Percentiles rank a stretch among this genome's conserved stretches.
phyloP scores from a whole-genome alignment of 2,329 filamentous ascomycete species.

The Sclerotinia sclerotiorum region DNA sequence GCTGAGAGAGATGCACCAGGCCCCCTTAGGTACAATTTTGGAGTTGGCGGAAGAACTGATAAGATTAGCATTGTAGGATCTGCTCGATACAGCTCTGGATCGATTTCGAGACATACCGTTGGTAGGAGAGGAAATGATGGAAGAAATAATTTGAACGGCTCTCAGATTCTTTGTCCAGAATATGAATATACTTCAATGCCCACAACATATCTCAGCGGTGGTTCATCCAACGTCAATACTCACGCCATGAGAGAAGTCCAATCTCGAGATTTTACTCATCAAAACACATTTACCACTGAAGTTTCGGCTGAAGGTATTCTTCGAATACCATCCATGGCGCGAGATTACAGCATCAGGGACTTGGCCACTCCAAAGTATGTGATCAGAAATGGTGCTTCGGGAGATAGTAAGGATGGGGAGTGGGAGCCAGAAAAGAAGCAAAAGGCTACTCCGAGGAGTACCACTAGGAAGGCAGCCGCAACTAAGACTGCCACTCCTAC shows the following conservation, averaged over 20 bases:
- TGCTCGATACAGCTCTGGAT: neutral
- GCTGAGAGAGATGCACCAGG: neutral
- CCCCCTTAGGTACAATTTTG: neutral
- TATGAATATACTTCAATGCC: neutral
- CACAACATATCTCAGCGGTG: neutral
- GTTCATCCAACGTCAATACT: neutral
- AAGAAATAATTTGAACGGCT: neutral
- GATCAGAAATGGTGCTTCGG: neutral
- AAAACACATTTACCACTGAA: neutral
- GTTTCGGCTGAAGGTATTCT: too few relatives aligned
- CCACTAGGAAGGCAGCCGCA: neutral
- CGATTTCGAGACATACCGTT: neutral
- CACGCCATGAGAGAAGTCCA: neutral
- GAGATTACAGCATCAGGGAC: neutral
- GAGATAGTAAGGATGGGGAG: neutral
- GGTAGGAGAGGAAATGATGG: neutral
- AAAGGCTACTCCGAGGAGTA: neutral
- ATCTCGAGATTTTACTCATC: neutral
- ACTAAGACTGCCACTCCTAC: neutral
- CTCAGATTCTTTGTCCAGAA: too few relatives aligned
- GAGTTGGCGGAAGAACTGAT: neutral
- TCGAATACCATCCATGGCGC: neutral
- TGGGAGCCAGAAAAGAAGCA: neutral
- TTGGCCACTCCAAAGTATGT: neutral
- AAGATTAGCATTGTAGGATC: neutral